Percentiles rank a stretch among this genome's conserved stretches.
Evolutionary conservation across 2,329 filamentous ascomycete genomes (phyloP).

Genomic region (Paraphaeosphaeria minitans): DNA sequence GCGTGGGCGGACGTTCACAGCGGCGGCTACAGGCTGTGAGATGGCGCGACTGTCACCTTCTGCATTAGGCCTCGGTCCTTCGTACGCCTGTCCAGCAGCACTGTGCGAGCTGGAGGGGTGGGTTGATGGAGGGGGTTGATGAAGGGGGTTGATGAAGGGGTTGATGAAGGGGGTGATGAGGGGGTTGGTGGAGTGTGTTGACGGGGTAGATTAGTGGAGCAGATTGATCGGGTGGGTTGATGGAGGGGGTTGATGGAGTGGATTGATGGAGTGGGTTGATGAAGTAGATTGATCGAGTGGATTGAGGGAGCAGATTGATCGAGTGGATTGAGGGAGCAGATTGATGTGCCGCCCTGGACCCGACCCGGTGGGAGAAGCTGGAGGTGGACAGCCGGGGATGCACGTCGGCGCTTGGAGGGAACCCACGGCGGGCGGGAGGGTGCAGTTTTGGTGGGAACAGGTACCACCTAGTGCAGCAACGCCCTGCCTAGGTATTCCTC

Average conservation of each 20-base stretch:
- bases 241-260: no score
- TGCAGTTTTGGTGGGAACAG: neutral
- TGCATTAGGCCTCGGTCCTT: slow-evolving; percentile 13
- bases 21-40: neutral
- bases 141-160: no score
- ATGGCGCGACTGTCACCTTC: neutral
- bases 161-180: no score
- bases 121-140: no score
- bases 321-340: no score
- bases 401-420: slow-evolving; percentile 28
- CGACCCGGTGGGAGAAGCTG: neutral
- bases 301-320: no score
- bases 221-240: no score
- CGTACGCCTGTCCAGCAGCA: neutral
- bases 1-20: slow-evolving; percentile 5
- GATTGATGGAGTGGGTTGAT: no score
- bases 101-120: slow-evolving; percentile 32
- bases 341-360: neutral
- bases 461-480: neutral
- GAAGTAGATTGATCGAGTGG: no score
- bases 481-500: neutral
- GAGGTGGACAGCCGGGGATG: slow-evolving; percentile 29
- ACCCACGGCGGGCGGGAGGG: neutral
- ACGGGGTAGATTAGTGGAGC: no score
- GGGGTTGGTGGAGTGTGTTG: no score